These are phyloP conservation scores for Elongisporangium anandrum DNA, from an alignment of 352 stramenopile species.

Conservation along the genomic window DNA sequence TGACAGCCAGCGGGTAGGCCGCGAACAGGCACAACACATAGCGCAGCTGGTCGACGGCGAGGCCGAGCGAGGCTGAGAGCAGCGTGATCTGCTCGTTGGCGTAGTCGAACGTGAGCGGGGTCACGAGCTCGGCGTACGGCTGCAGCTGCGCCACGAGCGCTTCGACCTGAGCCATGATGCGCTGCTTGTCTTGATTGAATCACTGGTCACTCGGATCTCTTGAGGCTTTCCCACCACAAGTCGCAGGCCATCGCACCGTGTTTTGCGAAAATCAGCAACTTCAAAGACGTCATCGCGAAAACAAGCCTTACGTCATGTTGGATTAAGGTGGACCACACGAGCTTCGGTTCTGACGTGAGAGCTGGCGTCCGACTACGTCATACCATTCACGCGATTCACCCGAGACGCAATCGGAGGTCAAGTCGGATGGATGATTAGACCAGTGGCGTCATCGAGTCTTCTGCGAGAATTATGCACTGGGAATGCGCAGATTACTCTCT, in stretches of 20 bases:
- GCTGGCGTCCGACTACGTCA: not conserved
- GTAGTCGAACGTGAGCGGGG: slow-evolving; percentile 46
- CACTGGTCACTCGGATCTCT: not conserved
- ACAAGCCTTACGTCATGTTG: slow-evolving; percentile 1
- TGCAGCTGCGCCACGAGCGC: slow-evolving; percentile 30
- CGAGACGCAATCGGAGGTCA: not conserved
- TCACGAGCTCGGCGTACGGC: slow-evolving; percentile 49
- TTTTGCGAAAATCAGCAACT: not conserved
- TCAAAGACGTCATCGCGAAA: not conserved
- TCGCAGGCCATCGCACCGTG: not conserved
- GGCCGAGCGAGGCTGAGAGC: slow-evolving; percentile 31
- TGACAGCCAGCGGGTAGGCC: slow-evolving; percentile 91
- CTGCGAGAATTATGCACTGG: not conserved
- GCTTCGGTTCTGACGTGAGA: not conserved
- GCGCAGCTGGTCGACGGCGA: slow-evolving; percentile 58
- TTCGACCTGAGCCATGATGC: slow-evolving; percentile 34
- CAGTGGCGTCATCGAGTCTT: not conserved
- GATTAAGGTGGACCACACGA: slow-evolving; percentile 1
- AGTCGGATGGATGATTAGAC: not conserved
- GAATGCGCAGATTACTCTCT: not conserved
- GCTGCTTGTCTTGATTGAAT: not conserved
- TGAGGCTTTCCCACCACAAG: not conserved
- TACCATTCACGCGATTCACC: not conserved
- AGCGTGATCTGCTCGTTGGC: slow-evolving; percentile 40
- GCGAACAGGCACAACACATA: slow-evolving; percentile 91